Conservation (phyloP, 2,329 filamentous ascomycete species). For the Aspergillus pseudoviridinutans region DNA sequence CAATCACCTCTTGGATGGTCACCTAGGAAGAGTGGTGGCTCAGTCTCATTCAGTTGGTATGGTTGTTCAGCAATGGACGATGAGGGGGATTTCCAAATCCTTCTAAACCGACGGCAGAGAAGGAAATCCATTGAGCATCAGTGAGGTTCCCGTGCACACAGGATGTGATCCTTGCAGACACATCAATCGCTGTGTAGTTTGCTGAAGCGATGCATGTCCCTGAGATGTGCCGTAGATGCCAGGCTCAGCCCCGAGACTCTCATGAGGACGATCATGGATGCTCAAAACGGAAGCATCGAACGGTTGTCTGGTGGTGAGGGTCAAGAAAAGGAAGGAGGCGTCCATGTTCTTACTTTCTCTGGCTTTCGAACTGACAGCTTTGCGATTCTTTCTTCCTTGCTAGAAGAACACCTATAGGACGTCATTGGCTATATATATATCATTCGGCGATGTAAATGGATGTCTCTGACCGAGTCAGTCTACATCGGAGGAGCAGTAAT, state of each 20-base stretch:
- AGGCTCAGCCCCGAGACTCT: background rate
- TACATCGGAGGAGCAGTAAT: background rate
- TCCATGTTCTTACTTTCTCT: background rate
- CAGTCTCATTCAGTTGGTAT: conserved; percentile 8
- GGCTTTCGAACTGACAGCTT: background rate
- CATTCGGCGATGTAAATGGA: background rate
- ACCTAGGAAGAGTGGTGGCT: background rate
- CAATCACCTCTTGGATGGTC: conserved; percentile 12
- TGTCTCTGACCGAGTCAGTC: background rate
- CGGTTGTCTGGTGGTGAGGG: background rate
- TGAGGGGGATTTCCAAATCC: conserved; percentile 11
- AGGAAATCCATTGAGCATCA: conserved; percentile 19
- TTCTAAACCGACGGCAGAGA: conserved; percentile 23
- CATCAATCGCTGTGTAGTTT: background rate
- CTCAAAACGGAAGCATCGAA: background rate
- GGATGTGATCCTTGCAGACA: background rate
- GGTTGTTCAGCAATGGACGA: conserved; percentile 11
- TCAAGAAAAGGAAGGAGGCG: background rate
- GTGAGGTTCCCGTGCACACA: background rate
- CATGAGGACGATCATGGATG: background rate
- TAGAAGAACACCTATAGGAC: background rate
- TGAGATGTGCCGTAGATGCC: background rate
- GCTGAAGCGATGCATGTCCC: background rate
- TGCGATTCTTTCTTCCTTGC: background rate
- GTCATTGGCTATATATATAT: background rate